Evolutionary conservation across 2,329 filamentous ascomycete genomes (phyloP).

Genomic region (Cladosporium sp.): DNA sequence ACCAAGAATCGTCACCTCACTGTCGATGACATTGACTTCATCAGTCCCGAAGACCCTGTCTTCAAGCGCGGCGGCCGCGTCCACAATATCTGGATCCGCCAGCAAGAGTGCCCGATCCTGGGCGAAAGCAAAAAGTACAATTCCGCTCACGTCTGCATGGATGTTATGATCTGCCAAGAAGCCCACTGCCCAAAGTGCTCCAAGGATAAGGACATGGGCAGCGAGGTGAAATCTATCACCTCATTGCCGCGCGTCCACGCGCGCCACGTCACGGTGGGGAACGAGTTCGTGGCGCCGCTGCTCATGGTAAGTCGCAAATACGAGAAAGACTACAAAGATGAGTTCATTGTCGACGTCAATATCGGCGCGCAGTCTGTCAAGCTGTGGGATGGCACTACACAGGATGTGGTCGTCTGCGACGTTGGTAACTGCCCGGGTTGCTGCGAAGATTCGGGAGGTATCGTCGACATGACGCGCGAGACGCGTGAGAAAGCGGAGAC

Average conservation of each 20-base stretch:
- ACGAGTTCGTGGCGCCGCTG: not conserved
- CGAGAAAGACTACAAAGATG: not conserved
- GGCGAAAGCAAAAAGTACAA: not conserved
- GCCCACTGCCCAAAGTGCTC: not conserved
- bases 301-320: not conserved
- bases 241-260: constrained; percentile 1
- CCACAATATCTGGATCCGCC: not conserved
- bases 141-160: not conserved
- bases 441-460: not conserved
- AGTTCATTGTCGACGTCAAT: not conserved
- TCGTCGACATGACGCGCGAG: not conserved
- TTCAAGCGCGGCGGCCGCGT: constrained; percentile 7
- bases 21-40: not conserved
- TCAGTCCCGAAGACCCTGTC: not conserved
- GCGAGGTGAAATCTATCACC: not conserved
- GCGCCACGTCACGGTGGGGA: not conserved
- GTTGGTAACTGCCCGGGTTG: not conserved
- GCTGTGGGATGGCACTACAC: not conserved
- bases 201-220: not conserved
- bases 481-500: not conserved
- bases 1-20: not conserved
- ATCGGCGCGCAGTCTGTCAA: not conserved
- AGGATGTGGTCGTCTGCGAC: not conserved
- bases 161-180: not conserved
- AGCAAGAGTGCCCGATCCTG: not conserved